These are phyloP conservation scores for Xanthoceras sorbifolium DNA, from an alignment of 345 rosid genomes.

Conservation along the genomic window DNA sequence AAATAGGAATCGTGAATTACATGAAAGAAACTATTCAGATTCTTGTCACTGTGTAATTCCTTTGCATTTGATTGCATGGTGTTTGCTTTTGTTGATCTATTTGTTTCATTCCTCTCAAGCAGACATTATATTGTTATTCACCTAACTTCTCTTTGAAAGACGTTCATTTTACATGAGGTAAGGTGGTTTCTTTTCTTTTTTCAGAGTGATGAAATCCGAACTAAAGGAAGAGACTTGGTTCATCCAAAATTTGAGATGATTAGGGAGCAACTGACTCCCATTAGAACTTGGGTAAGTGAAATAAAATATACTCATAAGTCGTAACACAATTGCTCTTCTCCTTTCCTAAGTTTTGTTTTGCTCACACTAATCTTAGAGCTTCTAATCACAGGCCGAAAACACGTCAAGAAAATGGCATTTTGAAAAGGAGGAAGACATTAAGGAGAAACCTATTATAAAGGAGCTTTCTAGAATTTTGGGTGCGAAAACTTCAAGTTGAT, in stretches of 20 bases:
- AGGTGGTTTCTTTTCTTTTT: not conserved
- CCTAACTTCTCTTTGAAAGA: not conserved
- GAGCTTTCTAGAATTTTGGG: constrained; percentile 72
- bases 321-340: not conserved
- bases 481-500: constrained; percentile 39
- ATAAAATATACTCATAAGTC: not conserved
- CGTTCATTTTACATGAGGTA: not conserved
- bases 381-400: constrained; percentile 51
- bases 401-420: constrained; percentile 74
- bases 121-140: not conserved
- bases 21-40: not conserved
- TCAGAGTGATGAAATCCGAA: constrained; percentile 64
- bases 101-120: not conserved
- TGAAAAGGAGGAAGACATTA: constrained; percentile 43
- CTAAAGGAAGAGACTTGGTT: constrained; percentile 58
- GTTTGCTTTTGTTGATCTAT: not conserved
- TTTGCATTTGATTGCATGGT: not conserved
- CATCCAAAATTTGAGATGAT: constrained; percentile 62
- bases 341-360: constrained; percentile 1
- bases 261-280: constrained; percentile 60
- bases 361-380: not conserved
- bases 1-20: not conserved
- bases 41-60: not conserved
- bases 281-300: constrained; percentile 67
- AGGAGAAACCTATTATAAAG: constrained; percentile 70